phyloP scores from a whole-genome alignment of 1,139 yeast genomes.

The Yamadazyma mexicana region DNA sequence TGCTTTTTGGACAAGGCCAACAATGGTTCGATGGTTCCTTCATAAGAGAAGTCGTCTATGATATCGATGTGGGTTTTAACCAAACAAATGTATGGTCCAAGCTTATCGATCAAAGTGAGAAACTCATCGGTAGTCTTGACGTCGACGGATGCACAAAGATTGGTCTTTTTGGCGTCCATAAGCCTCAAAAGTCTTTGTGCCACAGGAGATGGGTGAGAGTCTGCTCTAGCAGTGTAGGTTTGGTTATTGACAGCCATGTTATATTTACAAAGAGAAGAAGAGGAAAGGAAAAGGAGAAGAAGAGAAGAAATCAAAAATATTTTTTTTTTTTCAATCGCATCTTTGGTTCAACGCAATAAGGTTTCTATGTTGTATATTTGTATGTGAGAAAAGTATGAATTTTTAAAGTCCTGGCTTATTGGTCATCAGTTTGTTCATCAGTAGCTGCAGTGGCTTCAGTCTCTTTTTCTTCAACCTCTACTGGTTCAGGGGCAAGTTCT shows the following conservation, averaged over 20 bases:
- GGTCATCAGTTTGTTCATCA: neutral
- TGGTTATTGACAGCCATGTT: conserved; percentile 18
- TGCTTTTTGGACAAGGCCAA: conserved; percentile 70
- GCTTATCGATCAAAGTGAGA: conserved; percentile 64
- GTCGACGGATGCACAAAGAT: conserved; percentile 95
- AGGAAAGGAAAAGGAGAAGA: conserved; percentile 2
- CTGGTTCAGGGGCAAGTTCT: conserved; percentile 1
- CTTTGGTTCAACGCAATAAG: neutral
- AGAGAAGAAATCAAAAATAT: too few relatives aligned
- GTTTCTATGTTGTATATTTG: neutral
- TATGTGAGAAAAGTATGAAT: too few relatives aligned
- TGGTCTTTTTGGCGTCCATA: conserved; percentile 80
- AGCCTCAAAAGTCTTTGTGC: conserved; percentile 72
- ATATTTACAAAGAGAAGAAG: conserved; percentile 3
- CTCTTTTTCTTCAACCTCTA: neutral
- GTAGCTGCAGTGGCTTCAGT: neutral
- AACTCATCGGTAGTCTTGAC: conserved; percentile 78
- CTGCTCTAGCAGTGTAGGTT: conserved; percentile 70
- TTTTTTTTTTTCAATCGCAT: too few relatives aligned
- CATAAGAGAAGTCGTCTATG: conserved; percentile 82
- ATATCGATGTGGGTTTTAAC: conserved; percentile 96
- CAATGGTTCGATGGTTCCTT: conserved; percentile 74
- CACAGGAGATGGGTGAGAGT: conserved; percentile 69
- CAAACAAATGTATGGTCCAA: conserved; percentile 90
- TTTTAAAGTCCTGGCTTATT: neutral